Evolutionary conservation across 75 land plant genomes (phyloP), one percentile per base, ranked within the genome.

Genomic region (Pinus albicaulis): DNA sequence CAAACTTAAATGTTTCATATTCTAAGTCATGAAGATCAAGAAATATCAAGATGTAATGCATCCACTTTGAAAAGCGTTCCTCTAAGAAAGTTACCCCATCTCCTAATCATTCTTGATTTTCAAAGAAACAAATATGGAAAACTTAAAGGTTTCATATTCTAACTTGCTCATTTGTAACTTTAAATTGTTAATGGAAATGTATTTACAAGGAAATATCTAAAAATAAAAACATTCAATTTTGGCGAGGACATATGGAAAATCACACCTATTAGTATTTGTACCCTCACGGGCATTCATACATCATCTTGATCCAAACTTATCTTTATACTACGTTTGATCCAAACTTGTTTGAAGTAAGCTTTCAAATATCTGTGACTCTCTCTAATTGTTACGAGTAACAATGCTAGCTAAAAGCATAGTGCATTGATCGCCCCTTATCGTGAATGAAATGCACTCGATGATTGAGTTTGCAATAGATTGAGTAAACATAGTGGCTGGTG

Each of bases 351-450:
- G 75, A 72, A 83, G 84, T 77, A 74, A 81, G 57, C 72, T 84
- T 55, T 44, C 63, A 44, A 85, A 86, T 66, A 78, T 83, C 31
- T 84, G 87, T n/a, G 86, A 85, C n/a, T n/a, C 68, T 89, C 94
- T 38, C 91, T 91, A 14, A 71, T 87, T 41, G 89, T 89, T 13
- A 87, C 91, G 60, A 89, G 88, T 81, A 92, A 91, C 81, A 92
- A 87, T 81, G 88, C 88, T 24, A 87, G 89, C 41, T 89, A 89
- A 66, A 91, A 89, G 26, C 86, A 83, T 44, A 89, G 88, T 65
- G 79, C 81, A 22, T 82, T 55, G 66, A 81, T 87, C 55, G 53
- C 73, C 22, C 12, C 19, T 59, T 19, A 59, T 59, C 22, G 4
- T n/a, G 60, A 59, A 59, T 4, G 60, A 6, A 59, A 59, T 19